Conservation (phyloP, 2,329 filamentous ascomycete genomes). For the Claviceps maximensis region DNA sequence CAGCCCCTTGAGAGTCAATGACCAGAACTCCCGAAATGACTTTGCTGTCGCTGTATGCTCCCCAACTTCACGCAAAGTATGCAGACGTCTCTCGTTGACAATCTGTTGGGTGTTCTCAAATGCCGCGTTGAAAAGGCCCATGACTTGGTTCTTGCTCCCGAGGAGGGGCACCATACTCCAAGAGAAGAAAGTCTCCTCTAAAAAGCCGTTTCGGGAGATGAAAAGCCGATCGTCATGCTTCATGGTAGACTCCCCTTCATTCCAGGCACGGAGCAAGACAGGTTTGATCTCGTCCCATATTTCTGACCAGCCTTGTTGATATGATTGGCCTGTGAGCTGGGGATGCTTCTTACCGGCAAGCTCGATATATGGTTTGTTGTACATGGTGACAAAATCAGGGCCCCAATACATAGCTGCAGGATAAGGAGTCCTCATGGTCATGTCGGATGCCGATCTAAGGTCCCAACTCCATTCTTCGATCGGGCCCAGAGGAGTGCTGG, state of each 20-base stretch:
- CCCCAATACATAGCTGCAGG: conserved; percentile 50
- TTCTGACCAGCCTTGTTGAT: conserved; percentile 51
- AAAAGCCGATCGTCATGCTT: conserved; percentile 70
- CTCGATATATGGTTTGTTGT: conserved; percentile 53
- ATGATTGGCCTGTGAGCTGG: conserved; percentile 43
- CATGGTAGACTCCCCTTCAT: conserved; percentile 64
- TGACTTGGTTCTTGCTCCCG: conserved; percentile 57
- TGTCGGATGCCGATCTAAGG: conserved; percentile 31
- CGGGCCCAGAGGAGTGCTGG: conserved; percentile 30
- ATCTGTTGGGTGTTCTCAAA: conserved; percentile 70
- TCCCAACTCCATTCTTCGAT: conserved; percentile 32
- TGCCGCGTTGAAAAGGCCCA: conserved; percentile 63
- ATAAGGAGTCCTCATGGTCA: conserved; percentile 42
- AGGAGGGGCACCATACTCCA: conserved; percentile 71
- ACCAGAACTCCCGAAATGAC: conserved; percentile 61
- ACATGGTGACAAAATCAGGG: conserved; percentile 46
- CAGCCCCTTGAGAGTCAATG: conserved; percentile 51
- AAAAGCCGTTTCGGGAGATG: conserved; percentile 50
- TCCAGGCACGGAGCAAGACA: conserved; percentile 51
- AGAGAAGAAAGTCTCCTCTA: conserved; percentile 70
- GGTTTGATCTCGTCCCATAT: conserved; percentile 60
- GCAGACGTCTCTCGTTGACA: conserved; percentile 64
- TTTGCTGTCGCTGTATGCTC: conserved; percentile 59
- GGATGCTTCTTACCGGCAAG: conserved; percentile 55
- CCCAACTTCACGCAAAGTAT: conserved; percentile 61